A percentile compares a stretch with the other conserved stretches of the same genome.
These are phyloP conservation scores for Parathielavia hyrcaniae DNA, from an alignment of 495 filamentous ascomycete genomes.

Conservation along the genomic window DNA sequence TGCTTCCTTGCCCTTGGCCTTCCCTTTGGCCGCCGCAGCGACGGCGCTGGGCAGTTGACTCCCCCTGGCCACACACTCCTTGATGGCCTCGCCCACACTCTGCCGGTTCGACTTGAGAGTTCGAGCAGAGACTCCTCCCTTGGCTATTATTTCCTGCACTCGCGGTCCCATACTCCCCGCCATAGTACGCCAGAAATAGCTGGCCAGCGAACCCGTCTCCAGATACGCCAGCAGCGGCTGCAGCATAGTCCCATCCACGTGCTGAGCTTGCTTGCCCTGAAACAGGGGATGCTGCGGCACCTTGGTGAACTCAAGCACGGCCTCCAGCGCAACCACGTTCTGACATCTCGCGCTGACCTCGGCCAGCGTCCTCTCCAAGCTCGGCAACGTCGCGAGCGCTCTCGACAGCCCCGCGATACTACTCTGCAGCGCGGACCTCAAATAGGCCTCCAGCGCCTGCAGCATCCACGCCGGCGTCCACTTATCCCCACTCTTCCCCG, in stretches of 20 bases:
- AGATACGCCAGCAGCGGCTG: slow-evolving; percentile 67
- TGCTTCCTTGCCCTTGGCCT: slow-evolving; percentile 36
- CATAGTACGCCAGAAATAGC: slow-evolving; percentile 85
- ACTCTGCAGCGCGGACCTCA: slow-evolving; percentile 65
- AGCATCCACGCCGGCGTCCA: slow-evolving; percentile 68
- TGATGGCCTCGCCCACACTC: slow-evolving; percentile 65
- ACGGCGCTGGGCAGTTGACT: slow-evolving; percentile 49
- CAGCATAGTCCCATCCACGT: slow-evolving; percentile 53
- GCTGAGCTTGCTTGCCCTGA: slow-evolving; percentile 22
- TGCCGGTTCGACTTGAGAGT: slow-evolving; percentile 71
- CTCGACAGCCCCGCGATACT: slow-evolving; percentile 65
- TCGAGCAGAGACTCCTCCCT: slow-evolving; percentile 77
- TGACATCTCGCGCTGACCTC: slow-evolving; percentile 83
- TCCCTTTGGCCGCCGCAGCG: slow-evolving; percentile 35
- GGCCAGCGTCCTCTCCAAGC: slow-evolving; percentile 69
- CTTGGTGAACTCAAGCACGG: slow-evolving; percentile 61
- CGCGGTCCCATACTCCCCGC: slow-evolving; percentile 69
- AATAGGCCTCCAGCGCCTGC: slow-evolving; percentile 70
- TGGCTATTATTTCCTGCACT: slow-evolving; percentile 72
- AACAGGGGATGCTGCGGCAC: slow-evolving; percentile 61
- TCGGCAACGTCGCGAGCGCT: slow-evolving; percentile 71
- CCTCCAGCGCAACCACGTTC: slow-evolving; percentile 81
- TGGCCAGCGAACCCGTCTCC: slow-evolving; percentile 79
- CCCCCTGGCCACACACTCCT: slow-evolving; percentile 76
- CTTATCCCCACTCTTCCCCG: slow-evolving; percentile 38